Evolutionary conservation across 768 basidiomycete genomes (phyloP), one percentile per base, ranked within the genome.

Genomic region (Auricularia sp.): DNA sequence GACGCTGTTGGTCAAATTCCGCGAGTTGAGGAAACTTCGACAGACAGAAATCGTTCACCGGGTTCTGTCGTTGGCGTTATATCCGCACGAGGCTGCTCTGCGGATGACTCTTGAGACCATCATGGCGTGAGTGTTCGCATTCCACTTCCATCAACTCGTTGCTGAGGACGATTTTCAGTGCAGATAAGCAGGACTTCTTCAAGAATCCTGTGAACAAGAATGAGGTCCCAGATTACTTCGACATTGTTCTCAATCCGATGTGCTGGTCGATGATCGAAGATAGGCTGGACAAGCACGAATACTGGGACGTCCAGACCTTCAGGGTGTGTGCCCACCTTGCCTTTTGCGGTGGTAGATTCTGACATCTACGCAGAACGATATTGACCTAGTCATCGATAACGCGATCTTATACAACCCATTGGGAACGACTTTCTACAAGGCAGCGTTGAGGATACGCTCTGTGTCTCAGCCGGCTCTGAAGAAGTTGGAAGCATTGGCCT

Each of bases 171-270:
- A 59, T 7, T 21, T 47, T 3, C 68, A 96, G 93, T 6, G 71
- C 83, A 59, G 94, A 98, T 71, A 82, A 84, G 18, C 77, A 82
- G 3, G 87, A 87, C 54, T 80, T 86, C 66, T 98, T 98, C 76
- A 83, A 84, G 66, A 84, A 87, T 66, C 93, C 95, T 0, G 93
- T 98, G 43, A 87, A 86, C 51, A 86, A 79, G 68, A 77, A 75
- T 0, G 84, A 89, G 44, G 93, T 95, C 0, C 91, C 90, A 1
- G 95, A 98, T 71, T 99, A 99, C 72, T 93, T 89, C 71, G 88
- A 92, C 58, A 79, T 97, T 39, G 81, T 99, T 70, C 81, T 85
- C 70, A 77, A 81, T 3, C 97, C 97, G 0, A 97, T 97, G 92
- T 88, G 87, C 66, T 94, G 95, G 86, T 80, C 79, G 12, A 80